Base-by-base conservation (phyloP, 2,329 filamentous ascomycete genomes). In the Lachnellula willkommii region DNA sequence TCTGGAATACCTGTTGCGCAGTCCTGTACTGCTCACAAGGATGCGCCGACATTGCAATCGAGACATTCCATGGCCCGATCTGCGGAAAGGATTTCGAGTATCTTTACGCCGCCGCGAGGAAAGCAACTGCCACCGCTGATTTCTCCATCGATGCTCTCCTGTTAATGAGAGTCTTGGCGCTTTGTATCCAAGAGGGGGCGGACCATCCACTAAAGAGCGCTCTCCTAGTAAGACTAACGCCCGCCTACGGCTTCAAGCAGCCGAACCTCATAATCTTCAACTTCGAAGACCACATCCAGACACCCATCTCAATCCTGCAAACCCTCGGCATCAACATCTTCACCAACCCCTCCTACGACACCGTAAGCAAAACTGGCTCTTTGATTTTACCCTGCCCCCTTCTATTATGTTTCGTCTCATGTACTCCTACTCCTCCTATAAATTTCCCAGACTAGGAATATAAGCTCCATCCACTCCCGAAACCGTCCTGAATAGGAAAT, bases 1-100 rank as follows among this genome's bases (percentile, higher is more conserved):
- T 60, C 14, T 47, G 59, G 47, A 64, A 60, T 39, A 49, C 51
- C 4, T 59, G 62, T 40, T 71, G 68, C 49, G 60, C 52, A 20
- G 57, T 58, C 39, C 39, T 55, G 6, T 70, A 66, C 54, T 70
- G 69, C 55, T 65, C 62, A n/a, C 35, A 56, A 17, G 47, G 15
- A 8, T 70, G 68, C 55, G 63, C 62, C 15, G 50, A 61, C 15
- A 50, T 60, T 11, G 69, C 68, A 3, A 40, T 65, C 24, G 35
- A 54, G 3, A 66, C 61, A 7, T 70, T 66, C 51, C 68, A 71
- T 46, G 48, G 48, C 20, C 54, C 62, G 12, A 42, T 68, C 4
- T 70, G 69, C 50, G 63, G 65, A 2, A 68, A 65, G 55, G 63
- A 69, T 55, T 64, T 71, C 52, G 46, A 50, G 4, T 70, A 64